Percentiles rank a stretch among this genome's conserved stretches.
Evolutionary conservation across 768 basidiomycete species (phyloP).

Genomic region (Zangia roseola): DNA sequence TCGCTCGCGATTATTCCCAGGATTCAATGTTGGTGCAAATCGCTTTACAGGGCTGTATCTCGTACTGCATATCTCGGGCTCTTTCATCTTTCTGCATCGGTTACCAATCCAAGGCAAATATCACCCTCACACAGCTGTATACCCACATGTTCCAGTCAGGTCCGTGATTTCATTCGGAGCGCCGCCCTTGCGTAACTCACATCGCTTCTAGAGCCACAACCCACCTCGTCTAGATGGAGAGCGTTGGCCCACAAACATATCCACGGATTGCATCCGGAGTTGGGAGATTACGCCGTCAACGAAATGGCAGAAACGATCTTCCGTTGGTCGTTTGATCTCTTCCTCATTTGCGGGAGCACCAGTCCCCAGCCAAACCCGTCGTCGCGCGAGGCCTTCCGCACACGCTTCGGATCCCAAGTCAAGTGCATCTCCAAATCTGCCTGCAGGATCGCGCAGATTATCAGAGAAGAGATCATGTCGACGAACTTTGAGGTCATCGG

Average conservation of each 20-base stretch:
- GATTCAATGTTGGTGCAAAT: slow-evolving; percentile 78
- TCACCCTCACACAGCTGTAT: slow-evolving; percentile 60
- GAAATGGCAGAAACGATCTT: slow-evolving; percentile 75
- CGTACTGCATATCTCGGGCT: slow-evolving; percentile 64
- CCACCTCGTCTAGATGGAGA: slow-evolving; percentile 76
- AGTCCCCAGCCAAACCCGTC: slow-evolving; percentile 38
- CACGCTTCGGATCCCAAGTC: slow-evolving; percentile 58
- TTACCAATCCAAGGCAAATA: slow-evolving; percentile 67
- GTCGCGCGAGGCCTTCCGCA: slow-evolving; percentile 41
- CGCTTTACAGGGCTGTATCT: slow-evolving; percentile 69
- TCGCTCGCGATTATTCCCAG: slow-evolving; percentile 65
- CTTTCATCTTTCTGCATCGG: slow-evolving; percentile 74
- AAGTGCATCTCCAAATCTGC: slow-evolving; percentile 65
- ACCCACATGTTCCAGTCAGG: slow-evolving; percentile 55
- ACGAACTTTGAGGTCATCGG: slow-evolving; percentile 72
- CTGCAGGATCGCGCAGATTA: slow-evolving; percentile 59
- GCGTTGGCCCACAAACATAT: slow-evolving; percentile 70
- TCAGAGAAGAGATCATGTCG: slow-evolving; percentile 73
- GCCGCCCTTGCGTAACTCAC: slow-evolving; percentile 14
- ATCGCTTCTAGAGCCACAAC: slow-evolving; percentile 58
- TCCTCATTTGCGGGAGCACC: slow-evolving; percentile 61
- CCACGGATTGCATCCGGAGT: slow-evolving; percentile 62
- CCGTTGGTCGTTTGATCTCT: slow-evolving; percentile 68
- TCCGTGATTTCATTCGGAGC: slow-evolving; percentile 27
- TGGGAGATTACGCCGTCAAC: slow-evolving; percentile 63